Percentiles rank a stretch among this genome's conserved stretches.
Conservation (phyloP, 2,329 filamentous ascomycete genomes). For the Ceratocystis alfenasii region DNA sequence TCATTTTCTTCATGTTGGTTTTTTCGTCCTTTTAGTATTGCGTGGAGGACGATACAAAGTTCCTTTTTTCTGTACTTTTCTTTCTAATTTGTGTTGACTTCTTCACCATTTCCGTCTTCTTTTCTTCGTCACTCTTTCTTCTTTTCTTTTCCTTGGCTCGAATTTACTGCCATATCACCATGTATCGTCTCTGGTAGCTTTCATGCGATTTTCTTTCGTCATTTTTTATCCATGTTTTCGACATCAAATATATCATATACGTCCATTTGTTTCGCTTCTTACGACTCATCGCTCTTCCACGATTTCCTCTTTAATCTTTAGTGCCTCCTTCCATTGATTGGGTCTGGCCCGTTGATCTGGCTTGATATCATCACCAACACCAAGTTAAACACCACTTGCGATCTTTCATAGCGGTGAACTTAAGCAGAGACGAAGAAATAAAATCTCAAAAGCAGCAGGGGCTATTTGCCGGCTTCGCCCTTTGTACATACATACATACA, state of each 20-base stretch:
- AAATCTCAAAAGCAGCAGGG: neutral
- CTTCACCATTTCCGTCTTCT: neutral
- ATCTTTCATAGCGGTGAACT: slow-evolving; percentile 5
- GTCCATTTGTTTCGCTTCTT: slow-evolving; percentile 23
- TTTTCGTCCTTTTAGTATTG: neutral
- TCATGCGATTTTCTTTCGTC: slow-evolving; percentile 20
- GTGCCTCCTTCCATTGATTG: slow-evolving; percentile 37
- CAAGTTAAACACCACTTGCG: slow-evolving; percentile 17
- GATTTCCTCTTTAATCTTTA: slow-evolving; percentile 27
- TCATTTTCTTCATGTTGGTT: neutral
- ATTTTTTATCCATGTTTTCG: slow-evolving; percentile 22
- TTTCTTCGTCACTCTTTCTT: slow-evolving; percentile 20
- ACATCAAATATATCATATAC: neutral
- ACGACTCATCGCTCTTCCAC: neutral
- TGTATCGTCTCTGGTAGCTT: slow-evolving; percentile 20
- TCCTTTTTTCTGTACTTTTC: neutral
- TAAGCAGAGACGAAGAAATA: neutral
- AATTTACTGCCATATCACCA: slow-evolving; percentile 18
- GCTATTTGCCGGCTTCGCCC: neutral
- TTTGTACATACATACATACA: neutral
- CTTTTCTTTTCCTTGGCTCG: slow-evolving; percentile 20
- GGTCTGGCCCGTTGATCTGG: slow-evolving; percentile 30
- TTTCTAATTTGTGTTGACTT: slow-evolving; percentile 5
- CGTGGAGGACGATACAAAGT: no score
- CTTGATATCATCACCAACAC: slow-evolving; percentile 27